A percentile compares a stretch with the other conserved stretches of the same genome.
Conservation (phyloP, 352 stramenopile genomes). For the Aphanomyces cochlioides region DNA sequence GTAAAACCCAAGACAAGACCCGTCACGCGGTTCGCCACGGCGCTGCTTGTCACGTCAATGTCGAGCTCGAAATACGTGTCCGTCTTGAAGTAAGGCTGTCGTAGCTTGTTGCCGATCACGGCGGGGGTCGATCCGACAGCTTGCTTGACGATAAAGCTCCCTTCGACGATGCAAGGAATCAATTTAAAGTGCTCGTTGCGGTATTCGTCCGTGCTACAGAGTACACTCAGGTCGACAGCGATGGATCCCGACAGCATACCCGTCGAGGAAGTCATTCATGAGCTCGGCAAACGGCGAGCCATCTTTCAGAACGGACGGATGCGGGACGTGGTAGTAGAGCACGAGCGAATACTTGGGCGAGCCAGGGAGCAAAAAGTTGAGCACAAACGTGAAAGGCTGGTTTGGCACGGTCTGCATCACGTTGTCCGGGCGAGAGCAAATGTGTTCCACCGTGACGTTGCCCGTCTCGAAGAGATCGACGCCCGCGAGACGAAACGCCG, state of each 20-base stretch:
- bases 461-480: constrained; percentile 61
- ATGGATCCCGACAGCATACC: constrained; percentile 19
- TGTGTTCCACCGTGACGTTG: constrained; percentile 49
- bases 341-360: constrained; percentile 57
- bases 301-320: constrained; percentile 49
- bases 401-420: constrained; percentile 49
- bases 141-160: constrained; percentile 74
- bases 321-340: constrained; percentile 65
- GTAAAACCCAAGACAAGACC: constrained; percentile 65
- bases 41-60: constrained; percentile 66
- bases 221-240: not conserved
- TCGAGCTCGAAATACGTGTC: constrained; percentile 76
- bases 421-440: constrained; percentile 55
- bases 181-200: constrained; percentile 79
- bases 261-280: constrained; percentile 69
- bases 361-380: constrained; percentile 74
- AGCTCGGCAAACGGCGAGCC: constrained; percentile 62
- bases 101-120: constrained; percentile 74
- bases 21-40: constrained; percentile 70
- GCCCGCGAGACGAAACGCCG: constrained; percentile 60
- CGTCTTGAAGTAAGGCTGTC: constrained; percentile 54
- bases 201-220: constrained; percentile 52
- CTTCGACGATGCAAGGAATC: constrained; percentile 76
- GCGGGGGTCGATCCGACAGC: constrained; percentile 66
- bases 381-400: constrained; percentile 75